Percentiles rank a stretch among this genome's conserved stretches.
Conservation (phyloP, 768 basidiomycete genomes). For the Lactarius quietus region DNA sequence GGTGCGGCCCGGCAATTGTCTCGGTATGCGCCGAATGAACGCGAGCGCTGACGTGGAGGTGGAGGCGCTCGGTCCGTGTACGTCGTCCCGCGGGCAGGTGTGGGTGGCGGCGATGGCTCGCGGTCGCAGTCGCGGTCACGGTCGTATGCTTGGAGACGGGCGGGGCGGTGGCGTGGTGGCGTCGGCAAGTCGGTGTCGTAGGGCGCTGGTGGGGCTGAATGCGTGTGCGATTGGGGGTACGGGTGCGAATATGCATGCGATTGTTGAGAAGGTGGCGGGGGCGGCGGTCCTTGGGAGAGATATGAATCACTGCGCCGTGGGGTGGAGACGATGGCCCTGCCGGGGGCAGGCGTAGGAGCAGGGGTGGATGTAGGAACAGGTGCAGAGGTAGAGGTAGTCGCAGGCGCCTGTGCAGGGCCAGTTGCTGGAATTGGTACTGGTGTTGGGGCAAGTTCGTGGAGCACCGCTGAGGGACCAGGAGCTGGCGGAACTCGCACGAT, state of each 20-base stretch:
- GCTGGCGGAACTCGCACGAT: background rate
- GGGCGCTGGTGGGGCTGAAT: background rate
- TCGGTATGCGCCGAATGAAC: background rate
- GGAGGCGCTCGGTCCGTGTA: background rate
- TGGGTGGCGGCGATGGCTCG: background rate
- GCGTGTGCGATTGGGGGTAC: background rate
- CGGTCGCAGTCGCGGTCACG: background rate
- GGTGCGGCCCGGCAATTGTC: background rate
- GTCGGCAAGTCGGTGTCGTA: background rate
- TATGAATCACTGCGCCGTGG: too few relatives aligned
- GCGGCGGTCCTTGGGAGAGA: constrained; percentile 6
- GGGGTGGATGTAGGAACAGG: background rate
- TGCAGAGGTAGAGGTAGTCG: background rate
- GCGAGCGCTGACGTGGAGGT: background rate
- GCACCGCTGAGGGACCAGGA: background rate
- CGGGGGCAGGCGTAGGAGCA: background rate
- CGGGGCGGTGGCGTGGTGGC: background rate
- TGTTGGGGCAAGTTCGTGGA: background rate
- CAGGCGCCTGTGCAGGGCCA: background rate
- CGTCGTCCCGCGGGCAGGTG: background rate
- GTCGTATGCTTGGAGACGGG: background rate
- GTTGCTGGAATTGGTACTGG: background rate
- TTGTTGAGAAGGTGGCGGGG: background rate
- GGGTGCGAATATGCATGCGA: background rate
- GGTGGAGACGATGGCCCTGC: too few relatives aligned